Conservation (phyloP, 768 basidiomycete species). For the Tylopilus intermedius region DNA sequence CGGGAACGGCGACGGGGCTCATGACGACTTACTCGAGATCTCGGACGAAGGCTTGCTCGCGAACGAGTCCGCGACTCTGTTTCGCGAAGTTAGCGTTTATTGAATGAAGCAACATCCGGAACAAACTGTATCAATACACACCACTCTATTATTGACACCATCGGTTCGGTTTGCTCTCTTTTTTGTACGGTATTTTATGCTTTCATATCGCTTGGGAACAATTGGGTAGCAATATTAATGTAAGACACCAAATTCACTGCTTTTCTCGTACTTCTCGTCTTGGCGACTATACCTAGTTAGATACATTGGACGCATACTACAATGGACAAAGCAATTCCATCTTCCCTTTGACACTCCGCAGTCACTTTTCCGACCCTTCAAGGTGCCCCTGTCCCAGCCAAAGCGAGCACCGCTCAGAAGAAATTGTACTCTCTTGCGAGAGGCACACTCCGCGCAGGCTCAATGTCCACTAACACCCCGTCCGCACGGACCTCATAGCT, state of each 20-base stretch:
- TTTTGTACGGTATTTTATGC: constrained; percentile 20
- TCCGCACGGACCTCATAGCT: constrained; percentile 82
- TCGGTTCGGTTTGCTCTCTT: not conserved
- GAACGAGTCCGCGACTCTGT: constrained; percentile 14
- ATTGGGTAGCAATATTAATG: constrained; percentile 12
- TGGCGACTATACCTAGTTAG: not conserved
- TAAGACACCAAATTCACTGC: not conserved
- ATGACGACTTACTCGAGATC: constrained; percentile 13
- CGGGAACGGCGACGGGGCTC: not conserved
- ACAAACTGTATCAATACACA: constrained; percentile 9
- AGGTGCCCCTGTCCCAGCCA: not conserved
- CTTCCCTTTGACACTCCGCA: not conserved
- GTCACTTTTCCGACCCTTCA: not conserved
- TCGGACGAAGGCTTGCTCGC: constrained; percentile 16
- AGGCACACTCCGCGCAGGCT: constrained; percentile 65
- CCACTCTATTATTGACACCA: not conserved
- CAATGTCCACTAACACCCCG: constrained; percentile 69
- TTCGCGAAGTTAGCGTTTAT: constrained; percentile 23
- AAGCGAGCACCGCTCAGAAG: constrained; percentile 47
- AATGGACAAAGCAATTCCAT: not conserved
- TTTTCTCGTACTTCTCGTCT: not conserved
- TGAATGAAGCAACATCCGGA: not conserved
- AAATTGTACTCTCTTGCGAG: constrained; percentile 73
- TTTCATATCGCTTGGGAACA: constrained; percentile 13
- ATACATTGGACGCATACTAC: constrained; percentile 6